Percentiles rank a stretch among this genome's conserved stretches.
Evolutionary conservation across 2,329 filamentous ascomycete species (phyloP).

Genomic region (Hymenoscyphus infarciens): DNA sequence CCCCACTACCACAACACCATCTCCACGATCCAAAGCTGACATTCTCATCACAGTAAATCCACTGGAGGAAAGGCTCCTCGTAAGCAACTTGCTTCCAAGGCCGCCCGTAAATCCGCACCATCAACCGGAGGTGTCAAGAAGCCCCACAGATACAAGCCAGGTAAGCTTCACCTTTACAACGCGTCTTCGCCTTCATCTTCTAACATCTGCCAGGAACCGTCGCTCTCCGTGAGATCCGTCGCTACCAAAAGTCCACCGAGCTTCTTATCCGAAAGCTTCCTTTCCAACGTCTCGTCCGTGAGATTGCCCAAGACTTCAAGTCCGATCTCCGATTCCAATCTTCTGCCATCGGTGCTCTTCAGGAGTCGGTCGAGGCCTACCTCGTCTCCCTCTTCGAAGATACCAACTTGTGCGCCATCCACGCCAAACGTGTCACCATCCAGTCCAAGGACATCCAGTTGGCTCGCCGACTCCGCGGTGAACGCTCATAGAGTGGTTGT

Average conservation of each 20-base stretch:
- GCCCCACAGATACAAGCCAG: slow-evolving; percentile 86
- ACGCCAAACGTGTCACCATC: slow-evolving; percentile 99
- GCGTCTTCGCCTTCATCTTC: not conserved
- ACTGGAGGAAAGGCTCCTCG: slow-evolving; percentile 74
- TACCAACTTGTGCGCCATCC: slow-evolving; percentile 97
- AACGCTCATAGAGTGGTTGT: slow-evolving; percentile 68
- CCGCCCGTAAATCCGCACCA: slow-evolving; percentile 95
- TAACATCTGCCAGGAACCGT: slow-evolving; percentile 59
- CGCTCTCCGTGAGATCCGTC: slow-evolving; percentile 96
- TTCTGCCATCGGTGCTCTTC: slow-evolving; percentile 92
- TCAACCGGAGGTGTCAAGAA: slow-evolving; percentile 97
- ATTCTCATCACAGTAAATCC: slow-evolving; percentile 53
- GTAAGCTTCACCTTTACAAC: slow-evolving; percentile 41
- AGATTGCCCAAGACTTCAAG: slow-evolving; percentile 96
- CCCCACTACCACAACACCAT: slow-evolving; percentile 12
- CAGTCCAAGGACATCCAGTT: slow-evolving; percentile 45
- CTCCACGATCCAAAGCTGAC: slow-evolving; percentile 26
- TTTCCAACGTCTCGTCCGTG: slow-evolving; percentile 95
- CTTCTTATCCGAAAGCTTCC: slow-evolving; percentile 95
- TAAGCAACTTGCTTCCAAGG: slow-evolving; percentile 98
- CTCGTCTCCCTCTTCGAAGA: slow-evolving; percentile 98
- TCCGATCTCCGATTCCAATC: slow-evolving; percentile 97
- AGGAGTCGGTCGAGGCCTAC: slow-evolving; percentile 98
- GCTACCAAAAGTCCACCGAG: slow-evolving; percentile 97
- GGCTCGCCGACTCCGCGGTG: slow-evolving; percentile 81